These are phyloP conservation scores for Mercurialis annua DNA, from an alignment of 345 rosid genomes.

Conservation along the genomic window DNA sequence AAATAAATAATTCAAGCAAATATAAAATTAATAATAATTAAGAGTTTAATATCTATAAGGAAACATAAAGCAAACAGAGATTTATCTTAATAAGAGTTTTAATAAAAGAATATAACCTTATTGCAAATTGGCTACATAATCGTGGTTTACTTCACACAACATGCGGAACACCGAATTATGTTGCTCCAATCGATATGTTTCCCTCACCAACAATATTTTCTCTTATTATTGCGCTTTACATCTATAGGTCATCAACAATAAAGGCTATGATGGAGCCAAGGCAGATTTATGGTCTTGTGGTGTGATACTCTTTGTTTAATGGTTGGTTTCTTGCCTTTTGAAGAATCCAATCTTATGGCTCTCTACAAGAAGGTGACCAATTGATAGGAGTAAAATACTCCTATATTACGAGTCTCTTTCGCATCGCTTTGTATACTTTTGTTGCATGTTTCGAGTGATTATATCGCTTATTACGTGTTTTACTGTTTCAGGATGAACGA, in stretches of 20 bases:
- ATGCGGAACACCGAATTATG: constrained; percentile 99
- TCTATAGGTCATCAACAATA: constrained; percentile 82
- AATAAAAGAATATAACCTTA: background rate
- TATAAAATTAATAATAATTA: too few species aligned
- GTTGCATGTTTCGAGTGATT: too few species aligned
- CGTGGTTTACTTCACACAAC: constrained; percentile 91
- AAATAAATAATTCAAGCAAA: too few species aligned
- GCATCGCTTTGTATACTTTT: too few species aligned
- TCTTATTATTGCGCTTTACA: constrained; percentile 9
- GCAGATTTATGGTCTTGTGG: constrained; percentile 99
- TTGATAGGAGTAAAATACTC: too few species aligned
- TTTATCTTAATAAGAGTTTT: too few species aligned
- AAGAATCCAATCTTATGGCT: constrained; percentile 76
- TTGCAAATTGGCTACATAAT: background rate
- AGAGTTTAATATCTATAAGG: too few species aligned
- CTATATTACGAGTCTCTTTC: too few species aligned
- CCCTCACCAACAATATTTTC: background rate
- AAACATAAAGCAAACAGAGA: too few species aligned
- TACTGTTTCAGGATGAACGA: too few species aligned
- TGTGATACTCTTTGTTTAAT: constrained; percentile 93
- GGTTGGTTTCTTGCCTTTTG: constrained; percentile 98
- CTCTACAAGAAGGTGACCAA: constrained; percentile 70
- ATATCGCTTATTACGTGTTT: too few species aligned
- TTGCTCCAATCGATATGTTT: constrained; percentile 60
- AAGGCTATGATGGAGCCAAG: constrained; percentile 96